phyloP scores from a whole-genome alignment of 352 stramenopile genomes.

The Nothophytophthora sp. region DNA sequence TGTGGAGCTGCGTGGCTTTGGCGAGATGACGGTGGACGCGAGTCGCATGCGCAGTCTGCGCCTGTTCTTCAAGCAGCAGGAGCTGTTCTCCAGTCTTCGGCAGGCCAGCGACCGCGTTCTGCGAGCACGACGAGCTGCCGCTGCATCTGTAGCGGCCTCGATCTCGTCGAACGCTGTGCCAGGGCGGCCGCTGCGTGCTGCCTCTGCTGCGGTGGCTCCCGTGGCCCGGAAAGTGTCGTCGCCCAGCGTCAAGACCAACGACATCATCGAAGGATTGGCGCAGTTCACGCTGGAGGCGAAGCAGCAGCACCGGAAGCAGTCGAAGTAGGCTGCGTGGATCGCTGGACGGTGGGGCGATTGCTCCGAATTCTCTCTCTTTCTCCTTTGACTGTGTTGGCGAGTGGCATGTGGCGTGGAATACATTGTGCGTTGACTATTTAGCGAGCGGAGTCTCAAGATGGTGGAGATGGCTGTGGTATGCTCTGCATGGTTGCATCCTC shows the following conservation, averaged over 20 bases:
- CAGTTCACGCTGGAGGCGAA: slow-evolving; percentile 46
- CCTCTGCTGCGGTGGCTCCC: slow-evolving; percentile 18
- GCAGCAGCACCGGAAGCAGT: slow-evolving; percentile 26
- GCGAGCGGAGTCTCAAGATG: slow-evolving; percentile 17
- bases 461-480: slow-evolving; percentile 6
- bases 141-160: slow-evolving; percentile 6
- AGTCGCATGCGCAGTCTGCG: slow-evolving; percentile 50
- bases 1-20: slow-evolving; percentile 72
- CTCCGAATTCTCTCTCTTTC: neutral
- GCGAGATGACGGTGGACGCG: slow-evolving; percentile 62
- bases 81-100: slow-evolving; percentile 54
- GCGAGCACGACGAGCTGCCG: slow-evolving; percentile 19
- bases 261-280: slow-evolving; percentile 49
- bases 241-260: slow-evolving; percentile 30
- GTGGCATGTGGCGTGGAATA: slow-evolving; percentile 17
- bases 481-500: neutral
- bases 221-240: slow-evolving; percentile 17
- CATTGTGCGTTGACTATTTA: slow-evolving; percentile 29
- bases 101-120: slow-evolving; percentile 22
- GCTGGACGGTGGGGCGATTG: neutral
- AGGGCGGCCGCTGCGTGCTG: slow-evolving; percentile 9
- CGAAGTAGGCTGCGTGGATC: slow-evolving; percentile 13
- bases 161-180: slow-evolving; percentile 7
- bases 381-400: slow-evolving; percentile 8
- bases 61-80: slow-evolving; percentile 70